These are phyloP conservation scores for Neurospora sp. DNA, from an alignment of 495 filamentous ascomycete genomes.

Conservation along the genomic window DNA sequence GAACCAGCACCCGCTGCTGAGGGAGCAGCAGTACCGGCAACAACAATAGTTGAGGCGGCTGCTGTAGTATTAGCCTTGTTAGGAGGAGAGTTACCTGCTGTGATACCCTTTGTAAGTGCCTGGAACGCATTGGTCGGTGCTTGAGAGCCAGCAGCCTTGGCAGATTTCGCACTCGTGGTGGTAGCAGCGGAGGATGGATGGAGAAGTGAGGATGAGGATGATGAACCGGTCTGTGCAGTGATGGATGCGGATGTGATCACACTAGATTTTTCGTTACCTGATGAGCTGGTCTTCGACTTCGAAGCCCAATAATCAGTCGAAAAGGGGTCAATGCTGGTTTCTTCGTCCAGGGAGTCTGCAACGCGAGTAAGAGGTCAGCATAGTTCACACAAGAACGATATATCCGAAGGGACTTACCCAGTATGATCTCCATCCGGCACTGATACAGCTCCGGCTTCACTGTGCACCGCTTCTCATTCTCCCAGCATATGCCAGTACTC, in stretches of 20 bases:
- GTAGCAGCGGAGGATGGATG: not conserved
- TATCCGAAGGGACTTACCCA: conserved; percentile 40
- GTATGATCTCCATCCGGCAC: conserved; percentile 63
- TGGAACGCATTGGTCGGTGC: conserved; percentile 15
- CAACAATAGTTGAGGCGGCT: not conserved
- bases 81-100: not conserved
- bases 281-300: conserved; percentile 12
- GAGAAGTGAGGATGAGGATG: not conserved
- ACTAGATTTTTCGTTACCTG: conserved; percentile 10
- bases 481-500: conserved; percentile 74
- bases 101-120: conserved; percentile 5
- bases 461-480: conserved; percentile 40
- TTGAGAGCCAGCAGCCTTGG: not conserved
- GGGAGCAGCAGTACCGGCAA: not conserved
- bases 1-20: not conserved
- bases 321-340: conserved; percentile 69
- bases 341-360: conserved; percentile 25
- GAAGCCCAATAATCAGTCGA: conserved; percentile 68
- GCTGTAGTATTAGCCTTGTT: not conserved
- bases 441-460: conserved; percentile 33
- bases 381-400: not conserved
- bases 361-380: conserved; percentile 6
- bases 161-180: not conserved
- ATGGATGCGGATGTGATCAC: not conserved
- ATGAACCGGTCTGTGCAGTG: not conserved